Conservation (phyloP, 2,329 filamentous ascomycete genomes). For the Fusarium keratoplasticum region DNA sequence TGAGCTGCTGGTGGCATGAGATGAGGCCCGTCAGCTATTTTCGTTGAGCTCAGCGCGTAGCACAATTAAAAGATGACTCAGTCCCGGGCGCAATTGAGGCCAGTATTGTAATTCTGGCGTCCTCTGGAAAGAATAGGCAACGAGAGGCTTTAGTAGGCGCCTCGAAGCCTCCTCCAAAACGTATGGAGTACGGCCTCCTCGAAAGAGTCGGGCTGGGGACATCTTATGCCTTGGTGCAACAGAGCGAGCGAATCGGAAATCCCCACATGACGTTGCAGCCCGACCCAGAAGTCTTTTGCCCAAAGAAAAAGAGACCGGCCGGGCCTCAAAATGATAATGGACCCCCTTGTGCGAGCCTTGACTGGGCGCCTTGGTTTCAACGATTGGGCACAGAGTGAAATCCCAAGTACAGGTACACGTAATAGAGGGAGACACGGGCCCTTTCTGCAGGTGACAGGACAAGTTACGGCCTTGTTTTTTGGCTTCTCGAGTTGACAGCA, state of each 20-base stretch:
- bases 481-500: conserved; percentile 21
- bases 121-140: background rate
- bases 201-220: background rate
- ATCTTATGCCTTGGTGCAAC: conserved; percentile 21
- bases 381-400: conserved; percentile 30
- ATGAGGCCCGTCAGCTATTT: conserved; percentile 1
- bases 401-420: conserved; percentile 4
- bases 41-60: background rate
- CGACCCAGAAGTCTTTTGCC: conserved; percentile 27
- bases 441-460: background rate
- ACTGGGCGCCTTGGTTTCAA: conserved; percentile 37
- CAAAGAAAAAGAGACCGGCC: background rate
- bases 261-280: conserved; percentile 42
- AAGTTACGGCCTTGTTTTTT: conserved; percentile 25
- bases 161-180: background rate
- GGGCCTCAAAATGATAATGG: conserved; percentile 38
- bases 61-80: background rate
- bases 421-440: background rate
- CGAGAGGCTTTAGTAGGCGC: background rate
- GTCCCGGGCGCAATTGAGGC: background rate
- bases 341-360: conserved; percentile 6
- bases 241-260: conserved; percentile 34
- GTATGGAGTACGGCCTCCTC: background rate
- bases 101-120: background rate
- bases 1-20: background rate